Evolutionary conservation across 495 filamentous ascomycete species (phyloP), one percentile per base, ranked within the genome.

Genomic region (Pseudomonodictys pantanalensis): DNA sequence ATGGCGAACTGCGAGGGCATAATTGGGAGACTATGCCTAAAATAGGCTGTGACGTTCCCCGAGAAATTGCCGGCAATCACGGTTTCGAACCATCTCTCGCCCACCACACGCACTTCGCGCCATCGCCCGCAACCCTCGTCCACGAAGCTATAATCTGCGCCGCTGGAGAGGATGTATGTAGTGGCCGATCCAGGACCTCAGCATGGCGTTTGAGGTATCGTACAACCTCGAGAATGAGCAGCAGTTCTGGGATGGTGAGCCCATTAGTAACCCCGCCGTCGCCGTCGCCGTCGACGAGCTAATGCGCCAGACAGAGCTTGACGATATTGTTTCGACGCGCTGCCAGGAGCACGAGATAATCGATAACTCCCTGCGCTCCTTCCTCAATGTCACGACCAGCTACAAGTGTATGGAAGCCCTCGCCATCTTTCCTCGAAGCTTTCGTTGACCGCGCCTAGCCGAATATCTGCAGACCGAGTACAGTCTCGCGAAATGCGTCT

Each of bases 221-320:
- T 84, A 82, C 71, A 77, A 76, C 66, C 78, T 89, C 70, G 90
- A 95, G 73, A 87, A 83, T 74, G 91, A 92, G 77, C 81, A 91
- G 71, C 88, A 96, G 75, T 93, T 97, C 76, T 97, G 93, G 93
- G 77, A 84, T 75, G 88, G 92, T 96, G 68, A 70, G 84, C 76
- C 47, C 26, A 46, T 46, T 8, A 52, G 32, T 33, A 24, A 35
- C 62, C 39, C 47, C 45, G 47, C 67, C n/a, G 20, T 22, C 23
- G 51, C 59, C 39, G 23, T 9, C 60, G 54, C 23, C 24, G 29
- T 30, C n/a, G n/a, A n/a, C n/a, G n/a, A 28, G 42, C 57, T 60
- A 60, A 65, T 45, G 17, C 6, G 29, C 23, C 10, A 50, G 38
- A 42, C 68, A 97, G 92, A 91, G 73, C 81, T 98, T 69, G 83